These are phyloP conservation scores for Cordyceps javanica DNA, from an alignment of 2,329 filamentous ascomycete species.

Conservation along the genomic window DNA sequence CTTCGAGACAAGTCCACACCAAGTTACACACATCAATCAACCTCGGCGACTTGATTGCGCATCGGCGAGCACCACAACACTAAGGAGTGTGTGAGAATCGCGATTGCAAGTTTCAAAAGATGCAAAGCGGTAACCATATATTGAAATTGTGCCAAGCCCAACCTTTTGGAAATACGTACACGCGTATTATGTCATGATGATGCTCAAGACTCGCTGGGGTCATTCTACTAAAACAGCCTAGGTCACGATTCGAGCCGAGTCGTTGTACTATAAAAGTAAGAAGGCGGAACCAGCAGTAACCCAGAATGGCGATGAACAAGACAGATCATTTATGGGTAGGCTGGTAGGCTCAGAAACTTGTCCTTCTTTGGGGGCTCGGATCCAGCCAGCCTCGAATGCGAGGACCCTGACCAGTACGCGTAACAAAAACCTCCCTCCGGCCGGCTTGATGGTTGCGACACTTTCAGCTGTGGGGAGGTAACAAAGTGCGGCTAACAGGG, in stretches of 20 bases:
- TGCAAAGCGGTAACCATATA: neutral
- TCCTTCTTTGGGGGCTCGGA: constrained; percentile 1
- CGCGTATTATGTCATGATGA: constrained; percentile 10
- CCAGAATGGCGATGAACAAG: neutral
- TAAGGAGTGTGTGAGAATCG: too few species aligned
- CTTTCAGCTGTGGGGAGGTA: too few species aligned
- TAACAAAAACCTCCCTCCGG: neutral
- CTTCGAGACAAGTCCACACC: too few species aligned
- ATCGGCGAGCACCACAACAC: too few species aligned
- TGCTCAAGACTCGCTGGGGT: neutral
- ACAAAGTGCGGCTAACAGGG: too few species aligned
- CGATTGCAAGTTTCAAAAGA: neutral
- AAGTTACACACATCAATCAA: too few species aligned
- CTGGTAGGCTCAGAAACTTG: neutral
- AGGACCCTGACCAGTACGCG: neutral
- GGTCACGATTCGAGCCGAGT: neutral
- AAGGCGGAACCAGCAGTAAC: neutral
- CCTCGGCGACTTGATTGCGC: too few species aligned
- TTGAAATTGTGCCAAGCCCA: neutral
- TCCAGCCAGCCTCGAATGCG: neutral
- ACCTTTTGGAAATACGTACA: neutral
- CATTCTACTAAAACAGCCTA: neutral
- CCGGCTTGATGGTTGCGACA: too few species aligned
- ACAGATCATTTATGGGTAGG: neutral
- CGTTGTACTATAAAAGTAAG: neutral